phyloP scores from a whole-genome alignment of 73 alveolate species.

The Effrenium voratum region DNA sequence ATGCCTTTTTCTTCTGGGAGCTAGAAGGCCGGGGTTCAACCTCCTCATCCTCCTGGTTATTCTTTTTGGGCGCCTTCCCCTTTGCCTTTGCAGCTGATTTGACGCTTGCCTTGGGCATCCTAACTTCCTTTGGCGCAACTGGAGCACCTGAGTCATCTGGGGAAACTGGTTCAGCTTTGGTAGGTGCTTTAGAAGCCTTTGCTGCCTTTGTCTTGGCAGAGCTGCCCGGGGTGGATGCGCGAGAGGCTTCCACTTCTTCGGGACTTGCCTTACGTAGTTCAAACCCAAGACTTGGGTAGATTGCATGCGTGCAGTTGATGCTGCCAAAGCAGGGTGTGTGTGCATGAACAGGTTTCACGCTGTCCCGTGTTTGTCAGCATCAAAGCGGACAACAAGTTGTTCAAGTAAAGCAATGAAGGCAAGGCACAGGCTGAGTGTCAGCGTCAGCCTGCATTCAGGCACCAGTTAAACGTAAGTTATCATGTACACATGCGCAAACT shows the following conservation, averaged over 20 bases:
- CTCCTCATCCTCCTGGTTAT: background rate
- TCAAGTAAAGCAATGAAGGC: background rate
- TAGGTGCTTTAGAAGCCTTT: background rate
- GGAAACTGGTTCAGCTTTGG: background rate
- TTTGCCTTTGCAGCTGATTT: background rate
- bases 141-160: too few species aligned
- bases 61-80: background rate
- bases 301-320: too few species aligned
- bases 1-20: background rate
- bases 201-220: constrained; percentile 21
- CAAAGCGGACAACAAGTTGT: background rate
- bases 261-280: background rate
- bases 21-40: background rate
- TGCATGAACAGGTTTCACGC: background rate
- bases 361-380: background rate
- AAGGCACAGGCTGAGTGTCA: background rate
- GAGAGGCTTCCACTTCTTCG: background rate
- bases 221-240: background rate
- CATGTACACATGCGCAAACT: background rate
- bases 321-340: too few species aligned
- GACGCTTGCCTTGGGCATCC: too few species aligned
- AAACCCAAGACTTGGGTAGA: too few species aligned
- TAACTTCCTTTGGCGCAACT: too few species aligned
- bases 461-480: too few species aligned
- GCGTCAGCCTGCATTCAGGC: background rate